These are phyloP conservation scores for Talaromyces verruculosus DNA, from an alignment of 2,329 filamentous ascomycete genomes.

Conservation along the genomic window DNA sequence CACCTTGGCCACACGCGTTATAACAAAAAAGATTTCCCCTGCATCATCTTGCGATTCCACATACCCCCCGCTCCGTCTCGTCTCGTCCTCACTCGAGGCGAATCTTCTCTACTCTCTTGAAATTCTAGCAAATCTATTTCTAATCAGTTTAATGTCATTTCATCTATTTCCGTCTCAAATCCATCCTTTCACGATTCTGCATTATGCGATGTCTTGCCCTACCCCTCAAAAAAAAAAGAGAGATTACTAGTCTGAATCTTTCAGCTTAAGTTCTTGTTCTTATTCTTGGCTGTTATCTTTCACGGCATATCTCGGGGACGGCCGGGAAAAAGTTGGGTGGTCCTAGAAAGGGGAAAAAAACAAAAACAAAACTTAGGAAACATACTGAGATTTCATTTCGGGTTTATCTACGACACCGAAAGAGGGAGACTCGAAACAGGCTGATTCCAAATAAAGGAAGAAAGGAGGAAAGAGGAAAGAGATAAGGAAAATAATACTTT, in stretches of 20 bases:
- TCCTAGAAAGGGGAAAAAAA: not conserved
- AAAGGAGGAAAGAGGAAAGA: not conserved
- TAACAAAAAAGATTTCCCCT: not conserved
- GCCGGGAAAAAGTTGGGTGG: not conserved
- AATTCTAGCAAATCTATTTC: not conserved
- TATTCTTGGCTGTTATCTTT: not conserved
- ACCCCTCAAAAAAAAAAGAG: not conserved
- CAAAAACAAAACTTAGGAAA: not conserved
- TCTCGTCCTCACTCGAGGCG: not conserved
- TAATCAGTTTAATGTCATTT: slow-evolving; percentile 1
- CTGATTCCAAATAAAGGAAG: not conserved
- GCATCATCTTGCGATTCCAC: slow-evolving; percentile 4
- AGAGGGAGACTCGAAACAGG: not conserved
- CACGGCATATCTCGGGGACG: not conserved
- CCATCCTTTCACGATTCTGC: not conserved
- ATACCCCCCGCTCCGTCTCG: not conserved
- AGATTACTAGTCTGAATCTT: not conserved
- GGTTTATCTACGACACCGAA: not conserved
- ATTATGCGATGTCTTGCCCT: not conserved
- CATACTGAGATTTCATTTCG: not conserved
- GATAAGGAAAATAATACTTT: not conserved
- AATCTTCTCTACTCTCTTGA: slow-evolving; percentile 15
- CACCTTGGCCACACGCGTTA: not conserved
- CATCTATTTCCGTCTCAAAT: not conserved
- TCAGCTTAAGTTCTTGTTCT: not conserved